Evolutionary conservation across 2,329 filamentous ascomycete genomes (phyloP), one percentile per base, ranked within the genome.

Genomic region (Aspergillus thermomutatus): DNA sequence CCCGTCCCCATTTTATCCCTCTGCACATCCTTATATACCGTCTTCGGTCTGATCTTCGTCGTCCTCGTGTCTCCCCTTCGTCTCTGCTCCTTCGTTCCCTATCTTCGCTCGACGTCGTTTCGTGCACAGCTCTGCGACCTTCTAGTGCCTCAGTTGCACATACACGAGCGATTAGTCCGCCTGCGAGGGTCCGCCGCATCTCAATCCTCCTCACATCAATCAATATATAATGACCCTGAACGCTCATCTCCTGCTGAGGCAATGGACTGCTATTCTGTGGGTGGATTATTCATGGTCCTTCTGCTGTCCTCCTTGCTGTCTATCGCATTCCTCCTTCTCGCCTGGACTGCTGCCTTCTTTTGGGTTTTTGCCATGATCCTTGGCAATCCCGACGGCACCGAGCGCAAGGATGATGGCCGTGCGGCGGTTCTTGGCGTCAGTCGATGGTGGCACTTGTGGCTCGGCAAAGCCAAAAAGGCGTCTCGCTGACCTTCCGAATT

Each of bases 291-390:
- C 8, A 60, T 79, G 52, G 77, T 86, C 50, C 79, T 84, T 59
- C 63, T 84, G 1, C 70, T 84, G 26, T 83, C 83, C 3, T 83
- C 84, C 1, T 65, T 87, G 41, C 69, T 86, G 50, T 83, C 82
- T 53, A 70, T 85, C 10, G 82, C 79, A 40, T 75, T 86, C 49
- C 78, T 83, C 21, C 68, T 85, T 14, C 80, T 81, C 1, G 78
- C 81, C 5, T 87, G 84, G 84, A 80, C 82, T 0, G 78, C 83
- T 0, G 84, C 82, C 1, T 80, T 77, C 21, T 87, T 87, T 72
- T 87, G 84, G 85, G 72, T 85, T 52, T 85, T 84, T 65, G 78
- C 82, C 25, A 79, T 80, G 64, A 82, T 87, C 10, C 73, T 87
- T 50, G 85, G 85, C 4, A 85, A 87, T 69, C 85, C 85, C 28